These are phyloP conservation scores for Daldinia vernicosa DNA, from an alignment of 495 filamentous ascomycete species.

Conservation along the genomic window DNA sequence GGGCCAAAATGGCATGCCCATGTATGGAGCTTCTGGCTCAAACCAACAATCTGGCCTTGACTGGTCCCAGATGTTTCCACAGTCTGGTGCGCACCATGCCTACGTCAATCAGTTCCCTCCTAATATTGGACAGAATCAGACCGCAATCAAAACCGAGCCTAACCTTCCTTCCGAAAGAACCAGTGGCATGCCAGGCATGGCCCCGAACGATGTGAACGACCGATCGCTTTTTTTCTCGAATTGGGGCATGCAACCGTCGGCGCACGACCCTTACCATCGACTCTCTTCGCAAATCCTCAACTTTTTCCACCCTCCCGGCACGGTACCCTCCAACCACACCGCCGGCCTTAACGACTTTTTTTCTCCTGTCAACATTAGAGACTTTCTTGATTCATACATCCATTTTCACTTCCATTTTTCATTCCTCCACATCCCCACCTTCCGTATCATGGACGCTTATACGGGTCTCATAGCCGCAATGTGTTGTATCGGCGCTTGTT, in stretches of 20 bases:
- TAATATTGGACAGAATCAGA: conserved; percentile 62
- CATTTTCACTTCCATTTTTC: conserved; percentile 74
- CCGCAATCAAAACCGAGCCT: conserved; percentile 62
- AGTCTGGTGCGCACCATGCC: conserved; percentile 69
- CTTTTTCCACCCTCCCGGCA: conserved; percentile 63
- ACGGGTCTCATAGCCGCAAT: conserved; percentile 68
- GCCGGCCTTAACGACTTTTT: conserved; percentile 60
- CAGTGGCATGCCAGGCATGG: conserved; percentile 53
- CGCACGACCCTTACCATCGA: conserved; percentile 59
- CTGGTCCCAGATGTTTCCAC: conserved; percentile 75
- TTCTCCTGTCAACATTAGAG: conserved; percentile 66
- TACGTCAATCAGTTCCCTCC: conserved; percentile 69
- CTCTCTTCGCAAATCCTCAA: conserved; percentile 60
- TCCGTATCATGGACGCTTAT: conserved; percentile 66
- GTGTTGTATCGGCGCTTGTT: conserved; percentile 73
- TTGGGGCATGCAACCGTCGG: conserved; percentile 52
- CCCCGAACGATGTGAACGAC: conserved; percentile 51
- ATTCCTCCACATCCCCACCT: conserved; percentile 74
- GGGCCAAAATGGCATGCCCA: conserved; percentile 61
- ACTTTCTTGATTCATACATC: conserved; percentile 68
- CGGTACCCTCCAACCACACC: conserved; percentile 48
- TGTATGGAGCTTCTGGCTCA: conserved; percentile 58
- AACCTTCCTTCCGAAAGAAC: conserved; percentile 51
- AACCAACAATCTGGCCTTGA: conserved; percentile 61
- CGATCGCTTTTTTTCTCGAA: conserved; percentile 50